Conservation (phyloP, 805 yeast genomes). For the Danielozyma ontarioensis region DNA sequence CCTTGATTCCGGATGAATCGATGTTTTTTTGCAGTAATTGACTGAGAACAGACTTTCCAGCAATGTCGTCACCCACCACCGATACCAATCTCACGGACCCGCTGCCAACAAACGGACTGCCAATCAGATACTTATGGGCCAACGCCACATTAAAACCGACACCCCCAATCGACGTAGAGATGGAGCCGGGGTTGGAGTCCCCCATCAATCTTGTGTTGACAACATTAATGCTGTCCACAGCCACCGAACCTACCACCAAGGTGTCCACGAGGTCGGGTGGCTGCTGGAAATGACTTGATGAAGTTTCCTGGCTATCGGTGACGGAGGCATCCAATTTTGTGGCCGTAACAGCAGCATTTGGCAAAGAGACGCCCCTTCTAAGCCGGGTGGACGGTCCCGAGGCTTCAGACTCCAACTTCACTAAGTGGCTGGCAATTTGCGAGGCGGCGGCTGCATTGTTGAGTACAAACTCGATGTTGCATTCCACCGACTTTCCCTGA, state of each 20-base stretch:
- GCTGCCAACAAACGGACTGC: slow-evolving; percentile 3
- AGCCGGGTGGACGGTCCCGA: neutral
- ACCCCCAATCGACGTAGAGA: slow-evolving; percentile 65
- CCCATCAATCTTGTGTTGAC: slow-evolving; percentile 25
- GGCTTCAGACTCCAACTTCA: slow-evolving; percentile 21
- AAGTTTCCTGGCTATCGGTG: neutral
- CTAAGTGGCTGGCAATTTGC: slow-evolving; percentile 54
- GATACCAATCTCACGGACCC: slow-evolving; percentile 44
- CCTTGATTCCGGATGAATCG: slow-evolving; percentile 37
- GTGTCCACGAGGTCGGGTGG: slow-evolving; percentile 17
- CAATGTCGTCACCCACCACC: slow-evolving; percentile 54
- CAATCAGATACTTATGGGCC: slow-evolving; percentile 46
- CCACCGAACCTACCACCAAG: slow-evolving; percentile 68
- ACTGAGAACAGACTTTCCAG: slow-evolving; percentile 39
- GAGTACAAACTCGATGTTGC: slow-evolving; percentile 70
- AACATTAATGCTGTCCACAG: slow-evolving; percentile 64
- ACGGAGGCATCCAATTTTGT: neutral
- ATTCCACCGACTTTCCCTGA: slow-evolving; percentile 60
- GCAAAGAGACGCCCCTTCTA: neutral
- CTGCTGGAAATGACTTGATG: neutral
- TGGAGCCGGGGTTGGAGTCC: slow-evolving; percentile 73
- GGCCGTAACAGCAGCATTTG: too few relatives aligned
- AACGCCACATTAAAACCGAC: slow-evolving; percentile 76
- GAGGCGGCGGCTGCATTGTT: slow-evolving; percentile 72
- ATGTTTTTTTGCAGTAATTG: slow-evolving; percentile 20